Conservation (phyloP, 2,329 filamentous ascomycete genomes). For the Alternaria atra region DNA sequence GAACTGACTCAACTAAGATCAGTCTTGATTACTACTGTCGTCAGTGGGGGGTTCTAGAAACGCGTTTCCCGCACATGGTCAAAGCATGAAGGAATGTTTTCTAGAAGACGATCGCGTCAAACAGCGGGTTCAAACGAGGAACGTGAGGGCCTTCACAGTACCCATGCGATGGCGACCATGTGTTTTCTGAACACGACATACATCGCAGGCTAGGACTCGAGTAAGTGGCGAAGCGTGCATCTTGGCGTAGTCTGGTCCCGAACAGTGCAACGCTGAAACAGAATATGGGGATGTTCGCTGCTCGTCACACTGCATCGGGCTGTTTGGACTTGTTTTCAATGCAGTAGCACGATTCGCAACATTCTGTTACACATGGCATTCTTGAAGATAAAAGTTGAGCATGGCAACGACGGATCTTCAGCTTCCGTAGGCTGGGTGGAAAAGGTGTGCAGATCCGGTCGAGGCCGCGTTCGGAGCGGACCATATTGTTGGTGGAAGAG, state of each 20-base stretch:
- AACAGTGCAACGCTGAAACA: conserved; percentile 38
- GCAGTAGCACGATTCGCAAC: conserved; percentile 35
- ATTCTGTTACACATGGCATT: conserved; percentile 26
- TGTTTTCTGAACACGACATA: conserved; percentile 27
- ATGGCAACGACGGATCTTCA: conserved; percentile 1
- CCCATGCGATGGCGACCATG: conserved; percentile 23
- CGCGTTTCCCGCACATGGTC: conserved; percentile 14
- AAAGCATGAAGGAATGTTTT: conserved; percentile 26
- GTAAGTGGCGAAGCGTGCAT: conserved; percentile 27
- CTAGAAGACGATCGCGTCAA: conserved; percentile 28
- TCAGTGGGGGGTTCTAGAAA: conserved; percentile 29
- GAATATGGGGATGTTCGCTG: conserved; percentile 33
- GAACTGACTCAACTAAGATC: conserved; percentile 7
- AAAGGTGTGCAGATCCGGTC: conserved; percentile 16
- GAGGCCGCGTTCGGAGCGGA: conserved; percentile 7
- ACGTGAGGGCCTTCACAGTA: conserved; percentile 13
- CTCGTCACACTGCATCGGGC: conserved; percentile 21
- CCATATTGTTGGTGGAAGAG: conserved; percentile 22
- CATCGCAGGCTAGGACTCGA: conserved; percentile 24
- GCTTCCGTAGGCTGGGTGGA: conserved; percentile 8
- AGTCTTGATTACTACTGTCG: conserved; percentile 11
- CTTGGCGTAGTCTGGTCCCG: conserved; percentile 29
- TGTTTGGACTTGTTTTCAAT: conserved; percentile 35
- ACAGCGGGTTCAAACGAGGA: conserved; percentile 18
- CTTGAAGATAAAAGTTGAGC: conserved; percentile 17